A percentile compares a stretch with the other conserved stretches of the same genome.
Conservation (phyloP, 306 rosid species). For the Argentina anserina region DNA sequence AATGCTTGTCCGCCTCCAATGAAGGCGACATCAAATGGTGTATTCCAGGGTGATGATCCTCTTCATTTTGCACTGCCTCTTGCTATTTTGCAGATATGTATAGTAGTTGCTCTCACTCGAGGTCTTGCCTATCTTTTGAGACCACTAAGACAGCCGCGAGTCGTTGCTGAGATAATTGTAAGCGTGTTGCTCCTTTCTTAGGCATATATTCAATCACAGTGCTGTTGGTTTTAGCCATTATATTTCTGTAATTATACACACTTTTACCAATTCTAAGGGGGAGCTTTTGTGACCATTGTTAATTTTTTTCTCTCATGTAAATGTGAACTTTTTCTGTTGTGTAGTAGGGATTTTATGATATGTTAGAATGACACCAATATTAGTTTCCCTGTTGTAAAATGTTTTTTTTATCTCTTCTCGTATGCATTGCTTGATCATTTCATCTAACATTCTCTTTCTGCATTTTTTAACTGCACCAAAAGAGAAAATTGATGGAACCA, state of each 20-base stretch:
- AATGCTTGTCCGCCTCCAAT: constrained; percentile 53
- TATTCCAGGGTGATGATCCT: constrained; percentile 81
- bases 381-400: neutral
- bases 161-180: constrained; percentile 66
- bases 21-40: constrained; percentile 79
- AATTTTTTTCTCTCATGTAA: neutral
- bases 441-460: neutral
- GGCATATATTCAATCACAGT: neutral
- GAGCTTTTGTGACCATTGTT: neutral
- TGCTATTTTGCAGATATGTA: constrained; percentile 47
- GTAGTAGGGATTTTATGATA: neutral
- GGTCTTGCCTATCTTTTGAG: constrained; percentile 42
- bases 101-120: constrained; percentile 42
- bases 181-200: constrained; percentile 25
- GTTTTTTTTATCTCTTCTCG: neutral
- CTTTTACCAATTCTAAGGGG: neutral
- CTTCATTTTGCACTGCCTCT: constrained; percentile 76
- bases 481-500: neutral
- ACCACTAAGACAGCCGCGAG: constrained; percentile 56
- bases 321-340: neutral
- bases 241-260: neutral
- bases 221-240: neutral
- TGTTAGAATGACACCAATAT: neutral
- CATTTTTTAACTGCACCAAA: neutral
- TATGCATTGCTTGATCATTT: neutral